These are phyloP conservation scores for Rhodamnia rubescens DNA, from an alignment of 345 rosid species.

Conservation along the genomic window DNA sequence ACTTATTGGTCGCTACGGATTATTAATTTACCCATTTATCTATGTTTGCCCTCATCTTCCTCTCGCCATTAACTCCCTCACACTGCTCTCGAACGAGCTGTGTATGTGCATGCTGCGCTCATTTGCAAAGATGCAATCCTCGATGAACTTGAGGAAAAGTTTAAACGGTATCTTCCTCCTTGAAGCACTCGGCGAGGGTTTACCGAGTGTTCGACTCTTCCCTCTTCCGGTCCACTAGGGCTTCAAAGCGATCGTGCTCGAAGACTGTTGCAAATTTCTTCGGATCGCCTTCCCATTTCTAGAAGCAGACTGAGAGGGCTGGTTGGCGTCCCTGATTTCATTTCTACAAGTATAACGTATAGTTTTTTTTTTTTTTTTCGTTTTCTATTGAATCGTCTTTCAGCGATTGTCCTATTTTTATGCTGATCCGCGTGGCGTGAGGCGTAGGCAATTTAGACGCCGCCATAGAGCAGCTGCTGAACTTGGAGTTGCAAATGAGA, in stretches of 20 bases:
- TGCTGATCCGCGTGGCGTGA: background rate
- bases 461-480: constrained; percentile 55
- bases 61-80: background rate
- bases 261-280: too few relatives aligned
- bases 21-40: background rate
- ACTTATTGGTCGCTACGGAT: background rate
- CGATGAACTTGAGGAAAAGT: background rate
- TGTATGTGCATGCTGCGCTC: background rate
- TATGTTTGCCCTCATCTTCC: background rate
- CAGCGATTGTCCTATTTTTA: background rate
- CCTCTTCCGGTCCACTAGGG: too few relatives aligned
- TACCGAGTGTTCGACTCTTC: too few relatives aligned
- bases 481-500: constrained; percentile 78
- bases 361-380: background rate
- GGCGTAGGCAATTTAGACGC: constrained; percentile 33
- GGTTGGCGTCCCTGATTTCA: too few relatives aligned
- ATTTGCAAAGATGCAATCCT: background rate
- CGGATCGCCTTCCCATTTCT: too few relatives aligned
- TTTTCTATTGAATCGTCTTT: too few relatives aligned
- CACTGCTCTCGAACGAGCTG: background rate
- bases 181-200: background rate
- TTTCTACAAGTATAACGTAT: background rate
- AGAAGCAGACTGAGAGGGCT: too few relatives aligned
- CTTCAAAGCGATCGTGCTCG: too few relatives aligned
- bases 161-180: background rate